A percentile compares a stretch with the other conserved stretches of the same genome.
phyloP scores from a whole-genome alignment of 305 asterid genomes.

The Plantago rigida region DNA sequence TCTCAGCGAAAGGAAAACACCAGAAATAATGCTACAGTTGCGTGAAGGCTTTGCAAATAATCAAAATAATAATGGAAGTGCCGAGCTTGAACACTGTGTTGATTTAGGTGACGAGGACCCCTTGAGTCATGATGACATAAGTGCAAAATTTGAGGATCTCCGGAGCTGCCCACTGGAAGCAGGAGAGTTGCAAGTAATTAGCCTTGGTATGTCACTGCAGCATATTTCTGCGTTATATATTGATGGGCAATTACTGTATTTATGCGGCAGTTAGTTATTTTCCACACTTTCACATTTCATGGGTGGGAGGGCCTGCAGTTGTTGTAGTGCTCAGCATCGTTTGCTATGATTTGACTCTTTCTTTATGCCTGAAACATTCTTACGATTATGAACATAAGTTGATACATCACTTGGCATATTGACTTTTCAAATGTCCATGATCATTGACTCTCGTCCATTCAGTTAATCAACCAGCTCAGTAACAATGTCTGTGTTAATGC shows the following conservation, averaged over 20 bases:
- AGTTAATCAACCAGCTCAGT: slow-evolving; percentile 25
- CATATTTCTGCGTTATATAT: slow-evolving; percentile 6
- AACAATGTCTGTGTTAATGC: slow-evolving; percentile 31
- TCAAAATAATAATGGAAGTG: slow-evolving; percentile 33
- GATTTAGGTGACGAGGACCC: slow-evolving; percentile 45
- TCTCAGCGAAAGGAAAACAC: slow-evolving; percentile 70
- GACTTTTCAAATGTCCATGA: slow-evolving; percentile 17
- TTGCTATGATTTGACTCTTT: too few relatives aligned
- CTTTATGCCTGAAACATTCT: background rate
- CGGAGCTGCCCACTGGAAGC: slow-evolving; percentile 52
- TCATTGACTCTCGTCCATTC: slow-evolving; percentile 6
- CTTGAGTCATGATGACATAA: slow-evolving; percentile 42
- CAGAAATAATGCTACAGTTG: slow-evolving; percentile 60
- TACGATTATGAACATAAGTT: slow-evolving; percentile 6
- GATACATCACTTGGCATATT: slow-evolving; percentile 17
- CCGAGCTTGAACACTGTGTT: slow-evolving; percentile 43
- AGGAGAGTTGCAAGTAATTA: slow-evolving; percentile 59
- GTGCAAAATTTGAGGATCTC: slow-evolving; percentile 48
- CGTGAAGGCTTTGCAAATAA: slow-evolving; percentile 45
- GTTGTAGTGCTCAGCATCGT: slow-evolving; percentile 1
- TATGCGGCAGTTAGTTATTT: slow-evolving; percentile 18
- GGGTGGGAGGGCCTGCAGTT: slow-evolving; percentile 5
- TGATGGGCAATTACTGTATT: slow-evolving; percentile 17
- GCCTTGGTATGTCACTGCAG: slow-evolving; percentile 46
- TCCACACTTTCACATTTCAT: slow-evolving; percentile 9